A percentile compares a stretch with the other conserved stretches of the same genome.
Conservation (phyloP, 1,284 basidiomycete species). For the Melampsora abietis-canadensis region DNA sequence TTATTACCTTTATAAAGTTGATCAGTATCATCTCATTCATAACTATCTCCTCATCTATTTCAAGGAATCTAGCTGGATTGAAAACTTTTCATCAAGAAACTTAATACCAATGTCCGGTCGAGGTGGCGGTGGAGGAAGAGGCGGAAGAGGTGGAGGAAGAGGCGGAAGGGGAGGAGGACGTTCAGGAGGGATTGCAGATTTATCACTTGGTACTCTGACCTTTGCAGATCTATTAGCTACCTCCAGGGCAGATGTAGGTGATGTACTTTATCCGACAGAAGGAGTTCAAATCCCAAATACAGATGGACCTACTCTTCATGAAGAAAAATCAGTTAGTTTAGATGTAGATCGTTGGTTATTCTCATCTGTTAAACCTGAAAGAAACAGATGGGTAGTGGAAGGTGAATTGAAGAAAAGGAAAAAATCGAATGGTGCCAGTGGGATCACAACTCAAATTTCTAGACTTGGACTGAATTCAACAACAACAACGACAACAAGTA, state of each 20-base stretch:
- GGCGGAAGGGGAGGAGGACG: slow-evolving; percentile 16
- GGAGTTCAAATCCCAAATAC: slow-evolving; percentile 18
- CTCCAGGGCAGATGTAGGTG: slow-evolving; percentile 19
- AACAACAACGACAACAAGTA: too few species aligned
- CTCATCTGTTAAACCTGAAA: neutral
- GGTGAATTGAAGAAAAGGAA: slow-evolving; percentile 29
- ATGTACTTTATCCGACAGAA: slow-evolving; percentile 23
- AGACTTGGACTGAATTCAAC: slow-evolving; percentile 18
- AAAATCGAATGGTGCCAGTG: slow-evolving; percentile 2
- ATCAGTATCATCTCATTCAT: too few species aligned
- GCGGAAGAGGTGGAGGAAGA: slow-evolving; percentile 20
- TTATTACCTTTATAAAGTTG: too few species aligned
- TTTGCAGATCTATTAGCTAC: slow-evolving; percentile 34
- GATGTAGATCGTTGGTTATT: slow-evolving; percentile 17
- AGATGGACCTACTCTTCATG: slow-evolving; percentile 14
- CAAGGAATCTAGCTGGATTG: too few species aligned
- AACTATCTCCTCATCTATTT: too few species aligned
- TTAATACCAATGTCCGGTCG: neutral
- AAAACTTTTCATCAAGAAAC: neutral
- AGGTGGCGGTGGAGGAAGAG: slow-evolving; percentile 16
- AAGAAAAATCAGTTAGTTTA: slow-evolving; percentile 7
- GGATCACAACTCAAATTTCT: slow-evolving; percentile 15
- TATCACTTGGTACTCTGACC: slow-evolving; percentile 24
- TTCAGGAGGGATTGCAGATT: slow-evolving; percentile 18
- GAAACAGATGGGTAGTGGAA: slow-evolving; percentile 20